These are phyloP conservation scores for Botrytis byssoidea DNA, from an alignment of 2,329 filamentous ascomycete species.

Conservation along the genomic window DNA sequence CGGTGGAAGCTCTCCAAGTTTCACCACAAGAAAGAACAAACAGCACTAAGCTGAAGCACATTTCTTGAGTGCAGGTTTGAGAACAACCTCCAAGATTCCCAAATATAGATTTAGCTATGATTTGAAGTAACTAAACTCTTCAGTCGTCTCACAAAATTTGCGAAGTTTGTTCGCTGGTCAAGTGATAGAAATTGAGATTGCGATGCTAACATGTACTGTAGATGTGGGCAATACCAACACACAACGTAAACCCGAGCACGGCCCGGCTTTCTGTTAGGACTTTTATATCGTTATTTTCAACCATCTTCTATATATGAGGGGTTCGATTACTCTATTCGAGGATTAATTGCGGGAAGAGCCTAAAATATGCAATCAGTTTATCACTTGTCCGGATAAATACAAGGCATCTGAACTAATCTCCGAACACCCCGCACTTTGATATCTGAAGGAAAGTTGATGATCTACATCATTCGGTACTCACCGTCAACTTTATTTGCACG, in stretches of 20 bases:
- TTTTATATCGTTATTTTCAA: background rate
- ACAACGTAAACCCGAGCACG: background rate
- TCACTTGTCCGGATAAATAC: constrained; percentile 16
- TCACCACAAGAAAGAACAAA: background rate
- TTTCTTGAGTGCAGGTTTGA: background rate
- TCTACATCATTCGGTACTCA: constrained; percentile 1
- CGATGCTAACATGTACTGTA: background rate
- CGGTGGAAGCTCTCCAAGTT: background rate
- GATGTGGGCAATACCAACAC: background rate
- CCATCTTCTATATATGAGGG: background rate
- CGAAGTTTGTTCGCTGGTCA: background rate
- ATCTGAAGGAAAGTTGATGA: background rate
- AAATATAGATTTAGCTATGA: background rate
- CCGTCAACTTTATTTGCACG: constrained; percentile 4
- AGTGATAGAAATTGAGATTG: background rate
- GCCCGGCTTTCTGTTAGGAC: background rate
- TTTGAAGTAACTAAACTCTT: background rate
- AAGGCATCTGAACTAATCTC: background rate
- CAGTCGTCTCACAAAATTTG: background rate
- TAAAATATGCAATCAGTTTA: background rate
- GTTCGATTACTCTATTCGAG: background rate
- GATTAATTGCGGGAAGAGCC: constrained; percentile 2
- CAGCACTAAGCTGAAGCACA: background rate
- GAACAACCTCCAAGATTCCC: background rate
- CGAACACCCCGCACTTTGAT: constrained; percentile 4